Base-by-base conservation (phyloP, 1,284 basidiomycete genomes). In the Cystobasidium pallidum region DNA sequence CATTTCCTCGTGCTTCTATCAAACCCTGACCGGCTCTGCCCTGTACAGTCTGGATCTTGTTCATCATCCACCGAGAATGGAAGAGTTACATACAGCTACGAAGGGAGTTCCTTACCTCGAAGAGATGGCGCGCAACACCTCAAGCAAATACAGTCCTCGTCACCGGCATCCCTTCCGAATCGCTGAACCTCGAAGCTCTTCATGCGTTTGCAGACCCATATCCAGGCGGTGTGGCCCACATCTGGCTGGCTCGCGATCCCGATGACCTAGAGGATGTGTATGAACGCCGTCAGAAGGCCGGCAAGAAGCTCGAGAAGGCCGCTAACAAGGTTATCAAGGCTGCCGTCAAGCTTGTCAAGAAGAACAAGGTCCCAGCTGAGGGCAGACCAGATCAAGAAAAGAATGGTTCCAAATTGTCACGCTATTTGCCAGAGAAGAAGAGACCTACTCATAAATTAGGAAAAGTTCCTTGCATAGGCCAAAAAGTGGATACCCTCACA, bases 71-170 rank as follows among this genome's bases (percentile, higher is more conserved):
- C 76, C 79, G 81, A 32, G 93, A 96, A 81, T 91, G 94, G 88
- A 79, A 81, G 21, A 87, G 91, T 78, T 96, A 92, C 77, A 83
- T 96, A 76, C 84, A 85, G 70, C 85, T 88, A 19, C 91, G 95
- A 39, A 94, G 97, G 80, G 85, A 88, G 63, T 91, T 92, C 84
- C 87, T 99, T 62, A 87, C 67, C 24, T 58, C 52, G 11, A 55
- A 58, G 61, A 8, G 39, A 58, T 52, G 61, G 57, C 36, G 26
- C 24, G 21, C 85, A 45, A 86, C 88, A 6, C 87, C 90, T 0
- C 91, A 94, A 82, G 90, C 94, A 1, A 90, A 88, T 76, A 96
- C 94, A 2, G 85, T 99, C 21, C 87, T 94, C 57, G 85, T 98
- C 75, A 92, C 92, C 17, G 92, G 92, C 55, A 88, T 99, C 7